Percentiles rank a stretch among this genome's conserved stretches.
These are phyloP conservation scores for Tritrichomonas musculus DNA, from an alignment of 208 protist species.

Conservation along the genomic window DNA sequence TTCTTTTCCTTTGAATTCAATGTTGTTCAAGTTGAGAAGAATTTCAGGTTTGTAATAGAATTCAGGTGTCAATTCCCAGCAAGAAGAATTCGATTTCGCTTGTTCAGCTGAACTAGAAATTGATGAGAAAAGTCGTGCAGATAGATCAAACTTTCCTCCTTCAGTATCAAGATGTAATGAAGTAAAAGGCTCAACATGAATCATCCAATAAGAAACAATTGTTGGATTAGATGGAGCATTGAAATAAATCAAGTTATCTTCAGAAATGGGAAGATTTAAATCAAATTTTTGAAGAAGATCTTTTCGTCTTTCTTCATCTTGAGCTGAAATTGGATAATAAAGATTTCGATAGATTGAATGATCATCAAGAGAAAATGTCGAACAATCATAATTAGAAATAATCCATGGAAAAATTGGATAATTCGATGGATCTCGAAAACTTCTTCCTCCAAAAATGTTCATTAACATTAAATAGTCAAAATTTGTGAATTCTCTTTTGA, in stretches of 20 bases:
- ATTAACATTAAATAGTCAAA: conserved; percentile 22
- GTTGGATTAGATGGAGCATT: conserved; percentile 1
- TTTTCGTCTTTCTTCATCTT: not conserved
- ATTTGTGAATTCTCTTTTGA: not conserved
- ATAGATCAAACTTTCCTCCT: not conserved
- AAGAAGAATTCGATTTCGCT: not conserved
- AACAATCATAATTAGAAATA: not conserved
- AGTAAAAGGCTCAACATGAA: not conserved
- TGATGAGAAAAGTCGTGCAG: not conserved
- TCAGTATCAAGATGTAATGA: not conserved
- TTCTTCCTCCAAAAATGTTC: not conserved
- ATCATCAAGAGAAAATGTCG: not conserved
- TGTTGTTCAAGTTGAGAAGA: not conserved
- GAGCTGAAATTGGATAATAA: not conserved
- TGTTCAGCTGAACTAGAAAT: not conserved
- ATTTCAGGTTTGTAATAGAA: not conserved
- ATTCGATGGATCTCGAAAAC: not conserved
- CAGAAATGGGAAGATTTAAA: not conserved
- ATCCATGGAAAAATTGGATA: conserved; percentile 35
- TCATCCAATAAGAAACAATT: not conserved
- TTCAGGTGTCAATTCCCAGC: not conserved
- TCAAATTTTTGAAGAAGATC: not conserved
- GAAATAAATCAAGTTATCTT: not conserved
- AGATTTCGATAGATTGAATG: not conserved
- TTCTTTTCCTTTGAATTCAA: not conserved